Evolutionary conservation across 1,139 yeast species (phyloP).

Genomic region (Pichia sp.): DNA sequence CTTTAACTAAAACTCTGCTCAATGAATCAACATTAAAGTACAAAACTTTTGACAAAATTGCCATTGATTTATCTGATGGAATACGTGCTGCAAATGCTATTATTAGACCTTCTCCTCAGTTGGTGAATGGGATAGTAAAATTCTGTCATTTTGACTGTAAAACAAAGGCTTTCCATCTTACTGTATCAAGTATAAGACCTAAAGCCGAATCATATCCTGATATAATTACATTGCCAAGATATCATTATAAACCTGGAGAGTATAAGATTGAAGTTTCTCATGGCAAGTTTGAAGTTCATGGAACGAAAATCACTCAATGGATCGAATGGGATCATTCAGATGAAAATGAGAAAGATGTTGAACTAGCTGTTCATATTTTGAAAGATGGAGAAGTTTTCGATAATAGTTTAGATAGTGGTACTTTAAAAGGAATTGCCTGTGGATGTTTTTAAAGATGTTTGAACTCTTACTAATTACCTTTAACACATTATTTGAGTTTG

Average conservation of each 20-base stretch:
- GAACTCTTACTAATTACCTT: background rate
- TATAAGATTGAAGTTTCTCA: constrained; percentile 42
- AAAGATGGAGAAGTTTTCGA: constrained; percentile 2
- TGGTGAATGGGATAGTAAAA: constrained; percentile 46
- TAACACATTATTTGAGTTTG: background rate
- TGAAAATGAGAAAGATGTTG: constrained; percentile 17
- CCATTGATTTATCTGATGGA: constrained; percentile 37
- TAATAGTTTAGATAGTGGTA: constrained; percentile 1
- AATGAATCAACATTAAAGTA: constrained; percentile 1
- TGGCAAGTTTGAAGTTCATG: constrained; percentile 43
- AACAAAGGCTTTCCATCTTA: constrained; percentile 40
- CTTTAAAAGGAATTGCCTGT: constrained; percentile 30
- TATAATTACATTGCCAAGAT: constrained; percentile 57
- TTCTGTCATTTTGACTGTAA: constrained; percentile 50
- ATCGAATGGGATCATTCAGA: constrained; percentile 63
- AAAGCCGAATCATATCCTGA: constrained; percentile 7
- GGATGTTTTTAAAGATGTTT: constrained; percentile 21
- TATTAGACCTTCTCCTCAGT: constrained; percentile 63
- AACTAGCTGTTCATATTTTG: constrained; percentile 13
- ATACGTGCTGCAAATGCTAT: constrained; percentile 65
- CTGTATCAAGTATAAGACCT: constrained; percentile 30
- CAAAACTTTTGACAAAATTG: background rate
- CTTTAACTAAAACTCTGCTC: constrained; percentile 1
- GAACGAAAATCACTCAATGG: constrained; percentile 44
- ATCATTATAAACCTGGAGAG: constrained; percentile 53